Evolutionary conservation across 768 basidiomycete genomes (phyloP), one percentile per base, ranked within the genome.

Genomic region (Hemileccinum rubropunctum): DNA sequence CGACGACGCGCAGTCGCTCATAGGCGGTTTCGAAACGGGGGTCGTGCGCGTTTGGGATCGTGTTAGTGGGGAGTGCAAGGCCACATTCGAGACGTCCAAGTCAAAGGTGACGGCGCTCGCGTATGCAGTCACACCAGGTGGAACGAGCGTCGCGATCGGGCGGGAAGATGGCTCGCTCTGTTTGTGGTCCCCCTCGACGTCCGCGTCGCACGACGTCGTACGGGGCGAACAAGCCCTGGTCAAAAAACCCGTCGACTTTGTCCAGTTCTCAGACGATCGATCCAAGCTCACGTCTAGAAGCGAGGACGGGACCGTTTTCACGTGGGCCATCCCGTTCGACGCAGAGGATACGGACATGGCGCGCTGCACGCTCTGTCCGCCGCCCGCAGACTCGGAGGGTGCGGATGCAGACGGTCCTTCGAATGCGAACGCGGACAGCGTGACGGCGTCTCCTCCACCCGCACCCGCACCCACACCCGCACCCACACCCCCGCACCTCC

Each of bases 41-140:
- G 40, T 46, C 3, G 53, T 67, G 8, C 51, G 32, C 0, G 15
- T 67, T 15, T 67, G 60, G 64, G 57, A 62, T 27, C 52, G 45
- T 3, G 23, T 37, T 0, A 59, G 46, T 26, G 59, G 63, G 4
- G 14, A 35, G 14, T 58, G 49, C 40, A 49, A 49, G 36, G 44
- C 55, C 26, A 48, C 34, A n/a, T 41, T 57, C 3, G 48, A 9
- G 1, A 37, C 0, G 1, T 42, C 48, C 23, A 41, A 53, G 3
- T 51, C 51, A 3, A 33, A 4, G 38, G 63, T 65, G 27, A 64
- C 56, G 13, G 49, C 60, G 21, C 44, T 65, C 18, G 53, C 47
- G n/a, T 56, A 44, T 26, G 32, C 40, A 14, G 10, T 14, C 28
- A 35, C 23, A 0, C 23, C 47, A 44, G 37, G 44, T 17, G 44